phyloP scores from a whole-genome alignment of 2,329 filamentous ascomycete genomes.

The Samsoniella hepiali region DNA sequence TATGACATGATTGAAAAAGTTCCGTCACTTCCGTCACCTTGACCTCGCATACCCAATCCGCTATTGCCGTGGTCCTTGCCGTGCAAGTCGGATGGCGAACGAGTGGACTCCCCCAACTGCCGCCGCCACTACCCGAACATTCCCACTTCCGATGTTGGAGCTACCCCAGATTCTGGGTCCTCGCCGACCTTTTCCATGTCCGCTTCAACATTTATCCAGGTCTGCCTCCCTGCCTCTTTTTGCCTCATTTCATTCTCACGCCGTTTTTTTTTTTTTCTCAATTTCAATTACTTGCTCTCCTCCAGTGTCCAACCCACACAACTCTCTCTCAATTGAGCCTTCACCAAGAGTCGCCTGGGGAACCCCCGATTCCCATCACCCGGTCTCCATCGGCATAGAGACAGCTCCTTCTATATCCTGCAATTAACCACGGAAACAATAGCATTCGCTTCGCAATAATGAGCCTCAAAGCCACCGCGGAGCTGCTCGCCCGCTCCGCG shows the following conservation, averaged over 20 bases:
- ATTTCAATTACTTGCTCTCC: neutral
- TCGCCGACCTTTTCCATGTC: neutral
- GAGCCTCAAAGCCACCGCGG: conserved; percentile 56
- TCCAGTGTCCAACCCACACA: too few relatives aligned
- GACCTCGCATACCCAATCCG: too few relatives aligned
- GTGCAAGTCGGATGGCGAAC: neutral
- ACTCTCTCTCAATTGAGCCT: too few relatives aligned
- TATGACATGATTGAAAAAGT: neutral
- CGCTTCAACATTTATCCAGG: neutral
- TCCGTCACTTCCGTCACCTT: too few relatives aligned
- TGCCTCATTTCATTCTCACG: neutral
- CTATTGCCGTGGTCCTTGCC: neutral
- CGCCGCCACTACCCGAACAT: conserved; percentile 17
- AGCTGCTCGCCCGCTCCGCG: conserved; percentile 74
- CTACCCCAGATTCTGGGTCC: conserved; percentile 12
- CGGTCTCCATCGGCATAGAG: neutral
- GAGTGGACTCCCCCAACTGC: conserved; percentile 7
- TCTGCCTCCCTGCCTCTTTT: neutral
- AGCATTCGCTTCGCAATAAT: conserved; percentile 19
- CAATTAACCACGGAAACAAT: too few relatives aligned
- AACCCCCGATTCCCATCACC: too few relatives aligned
- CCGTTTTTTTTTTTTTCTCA: neutral
- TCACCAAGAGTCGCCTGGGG: too few relatives aligned
- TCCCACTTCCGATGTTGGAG: conserved; percentile 5
- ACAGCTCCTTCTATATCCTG: too few relatives aligned